Evolutionary conservation across 2,329 filamentous ascomycete species (phyloP).

Genomic region (Ophiostoma perfectum): DNA sequence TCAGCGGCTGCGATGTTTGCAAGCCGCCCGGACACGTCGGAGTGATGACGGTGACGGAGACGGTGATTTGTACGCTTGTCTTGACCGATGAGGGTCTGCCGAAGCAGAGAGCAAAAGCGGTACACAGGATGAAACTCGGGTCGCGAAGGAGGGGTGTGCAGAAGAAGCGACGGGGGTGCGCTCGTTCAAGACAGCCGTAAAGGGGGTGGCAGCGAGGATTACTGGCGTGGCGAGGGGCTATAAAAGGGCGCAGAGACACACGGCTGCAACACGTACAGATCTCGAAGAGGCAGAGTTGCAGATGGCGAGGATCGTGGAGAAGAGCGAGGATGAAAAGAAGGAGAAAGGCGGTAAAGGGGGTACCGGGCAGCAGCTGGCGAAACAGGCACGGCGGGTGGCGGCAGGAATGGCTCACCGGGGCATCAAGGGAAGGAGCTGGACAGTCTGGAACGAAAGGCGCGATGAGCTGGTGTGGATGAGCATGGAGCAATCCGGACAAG

Average conservation of each 20-base stretch:
- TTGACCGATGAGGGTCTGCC: not conserved
- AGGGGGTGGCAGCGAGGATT: not conserved
- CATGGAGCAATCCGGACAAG: not conserved
- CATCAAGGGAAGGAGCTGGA: not conserved
- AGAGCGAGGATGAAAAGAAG: not conserved
- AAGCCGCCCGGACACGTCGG: not conserved
- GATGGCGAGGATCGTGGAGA: not conserved
- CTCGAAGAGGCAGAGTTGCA: constrained; percentile 7
- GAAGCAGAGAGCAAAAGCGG: not conserved
- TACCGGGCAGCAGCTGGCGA: not conserved
- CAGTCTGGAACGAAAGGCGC: not conserved
- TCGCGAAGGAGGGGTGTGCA: not conserved
- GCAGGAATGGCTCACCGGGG: not conserved
- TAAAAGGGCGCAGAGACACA: not conserved
- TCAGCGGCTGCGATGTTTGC: not conserved
- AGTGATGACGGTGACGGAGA: not conserved
- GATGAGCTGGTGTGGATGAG: not conserved
- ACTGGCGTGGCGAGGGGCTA: not conserved
- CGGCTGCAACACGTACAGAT: not conserved
- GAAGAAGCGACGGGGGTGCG: not conserved
- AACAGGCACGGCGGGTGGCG: not conserved
- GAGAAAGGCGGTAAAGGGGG: not conserved
- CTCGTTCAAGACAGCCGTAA: not conserved
- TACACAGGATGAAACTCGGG: not conserved
- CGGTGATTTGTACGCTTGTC: not conserved